Evolutionary conservation across 805 yeast genomes (phyloP).

Genomic region (Lachancea cidri): DNA sequence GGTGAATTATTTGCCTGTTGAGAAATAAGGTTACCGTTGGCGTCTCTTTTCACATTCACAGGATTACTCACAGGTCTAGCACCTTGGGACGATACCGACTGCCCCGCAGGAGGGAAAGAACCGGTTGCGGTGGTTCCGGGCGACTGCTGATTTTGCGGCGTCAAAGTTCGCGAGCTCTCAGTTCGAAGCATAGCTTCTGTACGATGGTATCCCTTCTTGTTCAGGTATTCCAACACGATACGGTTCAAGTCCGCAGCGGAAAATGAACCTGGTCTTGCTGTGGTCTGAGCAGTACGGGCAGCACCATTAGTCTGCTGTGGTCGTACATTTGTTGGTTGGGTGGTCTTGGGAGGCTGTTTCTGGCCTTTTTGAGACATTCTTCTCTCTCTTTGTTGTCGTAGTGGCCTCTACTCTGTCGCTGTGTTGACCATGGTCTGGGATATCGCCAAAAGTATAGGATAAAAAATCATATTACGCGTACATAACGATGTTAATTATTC

Average conservation of each 20-base stretch:
- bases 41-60: conserved; percentile 28
- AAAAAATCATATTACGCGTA: not conserved
- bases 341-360: conserved; percentile 9
- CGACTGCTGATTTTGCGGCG: conserved; percentile 45
- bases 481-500: too few relatives aligned
- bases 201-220: conserved; percentile 88
- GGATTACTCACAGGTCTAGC: conserved; percentile 34
- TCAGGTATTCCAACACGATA: conserved; percentile 86
- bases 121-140: conserved; percentile 45
- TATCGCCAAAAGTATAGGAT: not conserved
- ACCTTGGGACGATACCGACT: conserved; percentile 18
- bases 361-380: conserved; percentile 10
- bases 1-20: conserved; percentile 39
- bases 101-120: conserved; percentile 22
- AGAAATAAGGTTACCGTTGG: conserved; percentile 24
- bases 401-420: not conserved
- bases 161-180: conserved; percentile 64
- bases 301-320: conserved; percentile 10
- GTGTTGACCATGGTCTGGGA: not conserved
- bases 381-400: not conserved
- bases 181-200: conserved; percentile 92
- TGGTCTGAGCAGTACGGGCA: conserved; percentile 10
- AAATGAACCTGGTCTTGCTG: conserved; percentile 31
- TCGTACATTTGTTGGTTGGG: conserved; percentile 8
- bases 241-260: conserved; percentile 86